A percentile compares a stretch with the other conserved stretches of the same genome.
These are phyloP conservation scores for Sutorius australiensis DNA, from an alignment of 768 basidiomycete species.

Conservation along the genomic window DNA sequence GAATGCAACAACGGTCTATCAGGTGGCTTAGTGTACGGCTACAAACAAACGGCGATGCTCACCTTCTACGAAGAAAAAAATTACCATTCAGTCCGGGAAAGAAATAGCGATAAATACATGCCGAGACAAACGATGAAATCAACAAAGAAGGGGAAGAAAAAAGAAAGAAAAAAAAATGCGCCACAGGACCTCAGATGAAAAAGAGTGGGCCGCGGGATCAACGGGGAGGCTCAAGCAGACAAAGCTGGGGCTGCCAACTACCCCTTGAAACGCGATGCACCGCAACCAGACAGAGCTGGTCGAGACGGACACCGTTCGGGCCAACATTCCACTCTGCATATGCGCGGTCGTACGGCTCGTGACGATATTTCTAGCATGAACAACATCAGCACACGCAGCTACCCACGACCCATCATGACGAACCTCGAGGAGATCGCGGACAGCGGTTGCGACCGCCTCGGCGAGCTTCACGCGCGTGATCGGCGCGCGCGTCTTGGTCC, in stretches of 20 bases:
- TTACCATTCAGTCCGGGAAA: neutral
- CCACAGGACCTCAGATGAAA: neutral
- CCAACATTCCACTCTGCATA: conserved; percentile 23
- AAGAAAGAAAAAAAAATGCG: neutral
- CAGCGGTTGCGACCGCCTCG: conserved; percentile 68
- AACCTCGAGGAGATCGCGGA: conserved; percentile 63
- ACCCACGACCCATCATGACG: neutral
- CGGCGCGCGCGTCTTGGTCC: conserved; percentile 67
- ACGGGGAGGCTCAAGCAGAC: conserved; percentile 36
- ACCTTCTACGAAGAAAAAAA: conserved; percentile 3
- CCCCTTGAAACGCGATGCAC: conserved; percentile 77
- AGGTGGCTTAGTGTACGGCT: neutral
- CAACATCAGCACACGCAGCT: conserved; percentile 9
- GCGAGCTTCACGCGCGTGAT: conserved; percentile 71
- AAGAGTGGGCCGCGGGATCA: conserved; percentile 2
- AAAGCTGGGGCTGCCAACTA: conserved; percentile 73
- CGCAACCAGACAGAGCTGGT: conserved; percentile 53
- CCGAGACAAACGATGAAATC: neutral
- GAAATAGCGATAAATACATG: neutral
- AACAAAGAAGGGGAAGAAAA: neutral
- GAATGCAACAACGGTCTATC: neutral
- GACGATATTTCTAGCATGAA: conserved; percentile 11
- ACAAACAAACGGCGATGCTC: neutral
- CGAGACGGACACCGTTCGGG: conserved; percentile 20
- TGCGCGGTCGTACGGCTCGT: conserved; percentile 8